Conservation (phyloP, 2,329 filamentous ascomycete species). For the Seiridium unicorne region DNA sequence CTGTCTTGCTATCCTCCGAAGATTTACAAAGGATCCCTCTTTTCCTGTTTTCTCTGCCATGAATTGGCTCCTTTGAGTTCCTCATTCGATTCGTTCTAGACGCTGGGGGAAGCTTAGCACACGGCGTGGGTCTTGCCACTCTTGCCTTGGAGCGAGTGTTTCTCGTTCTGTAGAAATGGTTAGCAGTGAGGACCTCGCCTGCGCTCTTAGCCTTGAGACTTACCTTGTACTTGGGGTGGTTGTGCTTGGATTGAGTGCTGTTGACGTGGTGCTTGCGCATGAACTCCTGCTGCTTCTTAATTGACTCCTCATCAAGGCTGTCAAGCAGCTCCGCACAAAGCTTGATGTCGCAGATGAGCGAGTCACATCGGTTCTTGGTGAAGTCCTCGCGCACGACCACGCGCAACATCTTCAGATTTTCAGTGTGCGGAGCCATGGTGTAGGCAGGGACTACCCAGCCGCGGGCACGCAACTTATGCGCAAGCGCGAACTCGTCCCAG, state of each 20-base stretch:
- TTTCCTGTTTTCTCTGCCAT: too few relatives aligned
- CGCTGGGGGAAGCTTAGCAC: conserved; percentile 52
- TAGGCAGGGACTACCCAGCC: conserved; percentile 96
- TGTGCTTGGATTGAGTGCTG: conserved; percentile 52
- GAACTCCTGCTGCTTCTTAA: conserved; percentile 69
- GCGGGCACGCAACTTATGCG: conserved; percentile 80
- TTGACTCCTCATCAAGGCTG: conserved; percentile 68
- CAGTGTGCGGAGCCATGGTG: conserved; percentile 90
- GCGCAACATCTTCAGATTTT: conserved; percentile 84
- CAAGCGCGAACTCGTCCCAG: conserved; percentile 75
- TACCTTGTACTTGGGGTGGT: conserved; percentile 49
- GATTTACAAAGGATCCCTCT: too few relatives aligned
- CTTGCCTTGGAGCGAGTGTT: conserved; percentile 86
- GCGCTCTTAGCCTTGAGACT: conserved; percentile 14
- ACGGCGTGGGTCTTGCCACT: conserved; percentile 85
- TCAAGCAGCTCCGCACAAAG: conserved; percentile 70
- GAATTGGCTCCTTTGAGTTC: too few relatives aligned
- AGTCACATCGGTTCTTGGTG: conserved; percentile 75
- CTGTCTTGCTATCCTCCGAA: too few relatives aligned
- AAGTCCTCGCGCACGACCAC: conserved; percentile 95
- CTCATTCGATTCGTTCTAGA: too few relatives aligned
- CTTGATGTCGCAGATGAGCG: conserved; percentile 75
- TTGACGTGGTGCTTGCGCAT: conserved; percentile 55
- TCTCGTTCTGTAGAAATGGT: conserved; percentile 57
- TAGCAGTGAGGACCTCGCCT: not conserved